Conservation (phyloP, 768 basidiomycete genomes). For the Paxillus involutus region DNA sequence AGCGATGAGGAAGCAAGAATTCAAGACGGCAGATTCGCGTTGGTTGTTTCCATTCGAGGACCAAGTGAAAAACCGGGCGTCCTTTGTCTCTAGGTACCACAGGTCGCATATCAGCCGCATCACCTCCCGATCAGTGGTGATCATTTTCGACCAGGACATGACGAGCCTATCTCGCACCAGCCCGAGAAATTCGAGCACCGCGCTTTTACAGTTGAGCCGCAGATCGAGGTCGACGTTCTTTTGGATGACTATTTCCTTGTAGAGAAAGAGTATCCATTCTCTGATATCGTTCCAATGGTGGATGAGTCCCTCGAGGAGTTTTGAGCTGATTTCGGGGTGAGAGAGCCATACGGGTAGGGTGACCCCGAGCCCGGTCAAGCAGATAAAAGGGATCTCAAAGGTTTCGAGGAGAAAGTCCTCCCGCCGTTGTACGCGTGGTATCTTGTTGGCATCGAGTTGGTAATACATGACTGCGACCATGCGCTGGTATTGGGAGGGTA, state of each 20-base stretch:
- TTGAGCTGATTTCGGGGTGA: constrained; percentile 7
- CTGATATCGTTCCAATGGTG: constrained; percentile 26
- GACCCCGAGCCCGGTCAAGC: constrained; percentile 20
- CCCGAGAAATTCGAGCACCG: constrained; percentile 27
- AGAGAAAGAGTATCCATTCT: constrained; percentile 25
- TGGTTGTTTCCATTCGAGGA: constrained; percentile 9
- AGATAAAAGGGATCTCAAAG: constrained; percentile 13
- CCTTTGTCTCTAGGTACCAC: constrained; percentile 26
- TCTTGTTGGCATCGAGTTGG: constrained; percentile 17
- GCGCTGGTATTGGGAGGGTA: constrained; percentile 20
- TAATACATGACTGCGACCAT: constrained; percentile 21
- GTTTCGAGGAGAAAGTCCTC: constrained; percentile 2
- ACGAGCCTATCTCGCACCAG: constrained; percentile 24
- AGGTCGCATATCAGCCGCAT: constrained; percentile 29
- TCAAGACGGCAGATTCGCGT: constrained; percentile 30
- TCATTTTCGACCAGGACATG: constrained; percentile 25
- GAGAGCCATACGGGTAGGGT: constrained; percentile 25
- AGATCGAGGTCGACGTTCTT: constrained; percentile 1
- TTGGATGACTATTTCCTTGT: constrained; percentile 12
- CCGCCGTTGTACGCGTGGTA: constrained; percentile 11
- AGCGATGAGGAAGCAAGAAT: constrained; percentile 27
- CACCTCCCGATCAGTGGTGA: constrained; percentile 23
- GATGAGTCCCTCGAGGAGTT: constrained; percentile 15
- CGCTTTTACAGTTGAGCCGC: constrained; percentile 23
- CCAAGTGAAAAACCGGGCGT: constrained; percentile 24